Percentiles rank a stretch among this genome's conserved stretches.
These are phyloP conservation scores for Alternaria solani DNA, from an alignment of 2,329 filamentous ascomycete genomes.

Conservation along the genomic window DNA sequence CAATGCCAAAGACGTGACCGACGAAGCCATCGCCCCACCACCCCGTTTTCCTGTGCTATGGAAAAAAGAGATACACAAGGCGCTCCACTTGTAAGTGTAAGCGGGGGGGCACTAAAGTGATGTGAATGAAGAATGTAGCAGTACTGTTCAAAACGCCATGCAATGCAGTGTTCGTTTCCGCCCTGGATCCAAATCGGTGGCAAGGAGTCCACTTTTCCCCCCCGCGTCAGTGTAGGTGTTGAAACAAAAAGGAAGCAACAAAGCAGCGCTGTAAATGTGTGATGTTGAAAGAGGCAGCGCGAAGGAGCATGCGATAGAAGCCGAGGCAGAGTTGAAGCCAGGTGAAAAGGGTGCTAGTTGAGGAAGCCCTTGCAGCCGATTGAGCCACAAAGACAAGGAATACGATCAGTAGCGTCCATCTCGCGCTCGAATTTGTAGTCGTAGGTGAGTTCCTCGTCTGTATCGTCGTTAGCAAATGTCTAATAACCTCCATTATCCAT, in stretches of 20 bases:
- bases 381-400: constrained; percentile 96
- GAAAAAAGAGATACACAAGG: neutral
- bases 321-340: neutral
- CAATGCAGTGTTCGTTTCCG: neutral
- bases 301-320: neutral
- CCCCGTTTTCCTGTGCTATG: neutral
- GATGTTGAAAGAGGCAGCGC: constrained; percentile 1
- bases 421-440: constrained; percentile 99
- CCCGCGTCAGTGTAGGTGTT: constrained; percentile 3
- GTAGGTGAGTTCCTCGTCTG: constrained; percentile 98
- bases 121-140: neutral
- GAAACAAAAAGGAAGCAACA: constrained; percentile 3
- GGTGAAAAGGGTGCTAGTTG: constrained; percentile 67
- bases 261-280: neutral
- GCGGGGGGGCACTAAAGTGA: no score
- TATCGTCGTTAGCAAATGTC: constrained; percentile 35
- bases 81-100: no score
- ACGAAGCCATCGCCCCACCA: neutral
- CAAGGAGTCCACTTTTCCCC: neutral
- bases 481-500: neutral
- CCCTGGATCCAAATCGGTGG: constrained; percentile 1
- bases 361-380: constrained; percentile 98
- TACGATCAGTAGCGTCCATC: constrained; percentile 91
- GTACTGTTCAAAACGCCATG: constrained; percentile 1
- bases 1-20: neutral